Percentiles rank a stretch among this genome's conserved stretches.
phyloP scores from a whole-genome alignment of 2,329 filamentous ascomycete species.

The Aspergillus puulaauensis region DNA sequence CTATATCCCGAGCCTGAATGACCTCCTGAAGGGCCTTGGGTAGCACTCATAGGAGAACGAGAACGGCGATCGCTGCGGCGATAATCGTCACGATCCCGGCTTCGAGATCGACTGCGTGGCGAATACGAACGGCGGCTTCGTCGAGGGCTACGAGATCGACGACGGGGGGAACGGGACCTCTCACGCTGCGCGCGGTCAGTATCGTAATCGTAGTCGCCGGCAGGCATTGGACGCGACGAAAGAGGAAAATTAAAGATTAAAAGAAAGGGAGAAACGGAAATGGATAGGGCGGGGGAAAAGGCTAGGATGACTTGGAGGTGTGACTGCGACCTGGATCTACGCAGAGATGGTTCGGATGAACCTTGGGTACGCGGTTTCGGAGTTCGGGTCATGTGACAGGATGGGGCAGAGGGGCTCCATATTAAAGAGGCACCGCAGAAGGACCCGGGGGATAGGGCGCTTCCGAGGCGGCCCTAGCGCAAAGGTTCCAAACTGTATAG shows the following conservation, averaged over 20 bases:
- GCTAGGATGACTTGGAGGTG: constrained; percentile 10
- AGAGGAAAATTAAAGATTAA: constrained; percentile 3
- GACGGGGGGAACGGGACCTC: constrained; percentile 65
- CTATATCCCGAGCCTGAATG: constrained; percentile 60
- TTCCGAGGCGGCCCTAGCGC: constrained; percentile 14
- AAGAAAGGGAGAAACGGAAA: not conserved
- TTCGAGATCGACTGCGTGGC: constrained; percentile 74
- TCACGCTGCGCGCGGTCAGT: constrained; percentile 65
- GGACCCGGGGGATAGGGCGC: constrained; percentile 8
- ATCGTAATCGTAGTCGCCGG: constrained; percentile 28
- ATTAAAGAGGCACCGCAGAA: constrained; percentile 3
- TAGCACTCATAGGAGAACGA: constrained; percentile 81
- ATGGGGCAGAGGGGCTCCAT: not conserved
- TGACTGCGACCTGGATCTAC: constrained; percentile 4
- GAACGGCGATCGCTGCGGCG: constrained; percentile 73
- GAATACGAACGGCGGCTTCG: constrained; percentile 76
- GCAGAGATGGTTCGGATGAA: not conserved
- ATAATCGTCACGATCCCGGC: constrained; percentile 75
- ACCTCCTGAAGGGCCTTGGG: constrained; percentile 68
- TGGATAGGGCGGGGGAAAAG: not conserved
- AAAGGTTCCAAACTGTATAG: constrained; percentile 7
- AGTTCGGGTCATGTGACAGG: constrained; percentile 10
- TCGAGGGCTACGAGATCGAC: constrained; percentile 78
- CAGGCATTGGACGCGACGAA: constrained; percentile 21
- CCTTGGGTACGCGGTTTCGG: constrained; percentile 9